A percentile compares a stretch with the other conserved stretches of the same genome.
phyloP scores from a whole-genome alignment of 352 stramenopile species.

The Phytophthora quininea region DNA sequence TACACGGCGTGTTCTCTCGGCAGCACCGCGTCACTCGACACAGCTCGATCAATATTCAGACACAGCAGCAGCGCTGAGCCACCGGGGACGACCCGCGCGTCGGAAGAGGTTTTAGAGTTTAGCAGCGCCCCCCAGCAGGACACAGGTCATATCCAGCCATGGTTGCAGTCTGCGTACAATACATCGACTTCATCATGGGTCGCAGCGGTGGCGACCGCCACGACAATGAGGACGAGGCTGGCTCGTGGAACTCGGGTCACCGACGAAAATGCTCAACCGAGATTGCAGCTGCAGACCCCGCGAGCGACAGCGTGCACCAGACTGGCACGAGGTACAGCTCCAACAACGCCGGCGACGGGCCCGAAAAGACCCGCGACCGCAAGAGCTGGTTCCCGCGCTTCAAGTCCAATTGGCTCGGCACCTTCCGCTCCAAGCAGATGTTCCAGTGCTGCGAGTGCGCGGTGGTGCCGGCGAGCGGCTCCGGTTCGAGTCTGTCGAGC shows the following conservation, averaged over 20 bases:
- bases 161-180: neutral
- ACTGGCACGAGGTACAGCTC: slow-evolving; percentile 68
- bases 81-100: neutral
- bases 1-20: neutral
- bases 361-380: slow-evolving; percentile 87
- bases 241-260: neutral
- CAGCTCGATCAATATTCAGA: neutral
- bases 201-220: neutral
- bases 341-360: slow-evolving; percentile 77
- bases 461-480: slow-evolving; percentile 35
- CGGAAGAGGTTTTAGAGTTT: neutral
- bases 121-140: neutral
- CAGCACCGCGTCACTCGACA: neutral
- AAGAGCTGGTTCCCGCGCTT: slow-evolving; percentile 90
- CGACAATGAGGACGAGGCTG: neutral
- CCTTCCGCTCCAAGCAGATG: slow-evolving; percentile 88
- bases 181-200: too few species aligned
- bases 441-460: slow-evolving; percentile 86
- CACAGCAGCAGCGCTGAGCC: neutral
- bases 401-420: slow-evolving; percentile 89
- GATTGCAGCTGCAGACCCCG: slow-evolving; percentile 1
- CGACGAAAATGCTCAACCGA: neutral
- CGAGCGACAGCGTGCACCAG: slow-evolving; percentile 56
- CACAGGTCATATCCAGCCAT: neutral
- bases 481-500: slow-evolving; percentile 22